Conservation (phyloP, 257 asterid genomes). For the Solanum tarapatanum region DNA sequence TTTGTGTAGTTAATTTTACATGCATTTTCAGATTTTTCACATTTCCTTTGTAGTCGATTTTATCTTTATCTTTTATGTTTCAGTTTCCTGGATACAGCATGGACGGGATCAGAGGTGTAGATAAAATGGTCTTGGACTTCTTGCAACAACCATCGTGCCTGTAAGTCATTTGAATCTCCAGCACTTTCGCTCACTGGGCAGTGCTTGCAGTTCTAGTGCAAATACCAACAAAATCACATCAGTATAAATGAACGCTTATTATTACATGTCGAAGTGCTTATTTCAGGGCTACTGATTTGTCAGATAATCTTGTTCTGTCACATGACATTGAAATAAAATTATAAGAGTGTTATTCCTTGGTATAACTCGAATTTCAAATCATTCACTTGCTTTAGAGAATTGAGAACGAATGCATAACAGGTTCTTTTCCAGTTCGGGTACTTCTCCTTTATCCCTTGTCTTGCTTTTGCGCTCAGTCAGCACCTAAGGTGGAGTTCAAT, state of each 20-base stretch:
- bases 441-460: not conserved
- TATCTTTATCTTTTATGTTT: conserved; percentile 1
- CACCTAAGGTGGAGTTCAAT: not conserved
- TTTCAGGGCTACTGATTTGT: not conserved
- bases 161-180: conserved; percentile 36
- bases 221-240: not conserved
- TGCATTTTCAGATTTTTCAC: not conserved
- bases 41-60: not conserved
- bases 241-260: not conserved
- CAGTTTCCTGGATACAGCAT: conserved; percentile 36
- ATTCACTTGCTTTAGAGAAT: not conserved
- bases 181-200: not conserved
- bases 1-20: not conserved
- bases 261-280: not conserved
- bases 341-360: not conserved
- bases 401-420: not conserved
- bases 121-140: conserved; percentile 33
- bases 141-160: conserved; percentile 54
- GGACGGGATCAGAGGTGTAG: conserved; percentile 38
- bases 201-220: not conserved
- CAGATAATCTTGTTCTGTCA: not conserved
- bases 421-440: not conserved
- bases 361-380: not conserved
- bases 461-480: not conserved
- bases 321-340: not conserved